phyloP scores from a whole-genome alignment of 129 eudicot genomes.

The Pulicaria dysenterica region DNA sequence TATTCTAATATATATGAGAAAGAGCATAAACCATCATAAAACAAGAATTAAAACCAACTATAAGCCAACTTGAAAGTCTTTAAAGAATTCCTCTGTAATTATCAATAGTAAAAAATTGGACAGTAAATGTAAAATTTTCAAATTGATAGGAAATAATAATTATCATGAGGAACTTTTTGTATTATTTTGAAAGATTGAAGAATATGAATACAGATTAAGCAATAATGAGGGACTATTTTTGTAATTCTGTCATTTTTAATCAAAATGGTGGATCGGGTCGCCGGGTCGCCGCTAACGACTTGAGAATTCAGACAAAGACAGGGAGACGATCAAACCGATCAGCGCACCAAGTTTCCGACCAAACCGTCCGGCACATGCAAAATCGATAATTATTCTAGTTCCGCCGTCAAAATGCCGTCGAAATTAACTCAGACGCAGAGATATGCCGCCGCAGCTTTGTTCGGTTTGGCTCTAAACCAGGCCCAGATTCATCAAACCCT shows the following conservation, averaged over 20 bases:
- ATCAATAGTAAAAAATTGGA: not conserved
- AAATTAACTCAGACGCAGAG: slow-evolving; percentile 67
- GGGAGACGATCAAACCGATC: slow-evolving; percentile 26
- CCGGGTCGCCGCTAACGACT: slow-evolving; percentile 27
- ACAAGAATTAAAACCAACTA: not conserved
- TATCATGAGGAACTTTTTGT: not conserved
- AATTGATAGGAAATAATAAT: too few species aligned
- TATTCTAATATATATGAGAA: too few species aligned
- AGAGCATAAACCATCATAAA: not conserved
- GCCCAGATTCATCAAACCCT: slow-evolving; percentile 81
- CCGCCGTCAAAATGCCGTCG: slow-evolving; percentile 41
- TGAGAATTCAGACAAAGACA: slow-evolving; percentile 11
- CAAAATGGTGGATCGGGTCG: slow-evolving; percentile 37
- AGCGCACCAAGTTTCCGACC: slow-evolving; percentile 7
- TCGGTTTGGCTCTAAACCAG: slow-evolving; percentile 79
- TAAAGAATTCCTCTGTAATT: not conserved
- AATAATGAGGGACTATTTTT: slow-evolving; percentile 20
- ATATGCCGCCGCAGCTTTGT: slow-evolving; percentile 87
- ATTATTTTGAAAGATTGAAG: too few species aligned
- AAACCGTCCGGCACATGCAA: slow-evolving; percentile 11
- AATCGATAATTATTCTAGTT: slow-evolving; percentile 2
- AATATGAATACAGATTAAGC: not conserved
- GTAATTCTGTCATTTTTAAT: slow-evolving; percentile 10
- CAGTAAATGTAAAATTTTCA: too few species aligned
- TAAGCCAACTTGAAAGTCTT: not conserved